A percentile compares a stretch with the other conserved stretches of the same genome.
Conservation (phyloP, 345 rosid genomes). For the Rhodamnia argentea region DNA sequence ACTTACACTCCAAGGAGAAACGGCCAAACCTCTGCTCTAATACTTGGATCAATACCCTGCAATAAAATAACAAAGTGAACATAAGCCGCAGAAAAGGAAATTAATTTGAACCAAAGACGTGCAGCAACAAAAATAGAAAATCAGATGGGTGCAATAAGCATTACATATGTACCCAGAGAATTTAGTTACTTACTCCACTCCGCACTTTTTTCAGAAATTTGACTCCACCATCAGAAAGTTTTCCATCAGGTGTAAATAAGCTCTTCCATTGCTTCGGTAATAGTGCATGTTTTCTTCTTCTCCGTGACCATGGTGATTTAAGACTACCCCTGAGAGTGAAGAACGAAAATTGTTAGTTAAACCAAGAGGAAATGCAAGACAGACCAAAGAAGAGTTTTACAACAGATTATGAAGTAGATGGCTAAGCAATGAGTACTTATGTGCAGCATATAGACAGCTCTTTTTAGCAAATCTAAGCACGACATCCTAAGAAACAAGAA, state of each 20-base stretch:
- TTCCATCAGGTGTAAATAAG: conserved; percentile 65
- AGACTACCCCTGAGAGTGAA: conserved; percentile 47
- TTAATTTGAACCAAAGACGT: not conserved
- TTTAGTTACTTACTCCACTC: conserved; percentile 62
- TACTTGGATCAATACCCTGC: conserved; percentile 88
- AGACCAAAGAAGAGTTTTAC: not conserved
- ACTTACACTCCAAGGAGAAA: conserved; percentile 95
- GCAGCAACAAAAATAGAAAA: not conserved
- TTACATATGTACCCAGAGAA: not conserved
- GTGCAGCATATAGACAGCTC: not conserved
- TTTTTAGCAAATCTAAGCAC: not conserved
- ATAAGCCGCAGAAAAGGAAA: not conserved
- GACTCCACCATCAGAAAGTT: conserved; percentile 68
- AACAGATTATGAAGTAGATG: not conserved
- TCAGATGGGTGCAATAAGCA: not conserved
- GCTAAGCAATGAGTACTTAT: not conserved
- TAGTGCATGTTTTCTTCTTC: conserved; percentile 84
- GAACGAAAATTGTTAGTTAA: not conserved
- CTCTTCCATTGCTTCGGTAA: conserved; percentile 64
- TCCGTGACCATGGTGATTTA: conserved; percentile 87
- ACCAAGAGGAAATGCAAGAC: not conserved
- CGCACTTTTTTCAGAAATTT: conserved; percentile 87
- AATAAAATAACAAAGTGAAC: conserved; percentile 3
- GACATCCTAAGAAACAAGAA: not conserved
- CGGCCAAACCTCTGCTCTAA: conserved; percentile 93